A percentile compares a stretch with the other conserved stretches of the same genome.
These are phyloP conservation scores for Aspergillus sp. DNA, from an alignment of 2,329 filamentous ascomycete species.

Conservation along the genomic window DNA sequence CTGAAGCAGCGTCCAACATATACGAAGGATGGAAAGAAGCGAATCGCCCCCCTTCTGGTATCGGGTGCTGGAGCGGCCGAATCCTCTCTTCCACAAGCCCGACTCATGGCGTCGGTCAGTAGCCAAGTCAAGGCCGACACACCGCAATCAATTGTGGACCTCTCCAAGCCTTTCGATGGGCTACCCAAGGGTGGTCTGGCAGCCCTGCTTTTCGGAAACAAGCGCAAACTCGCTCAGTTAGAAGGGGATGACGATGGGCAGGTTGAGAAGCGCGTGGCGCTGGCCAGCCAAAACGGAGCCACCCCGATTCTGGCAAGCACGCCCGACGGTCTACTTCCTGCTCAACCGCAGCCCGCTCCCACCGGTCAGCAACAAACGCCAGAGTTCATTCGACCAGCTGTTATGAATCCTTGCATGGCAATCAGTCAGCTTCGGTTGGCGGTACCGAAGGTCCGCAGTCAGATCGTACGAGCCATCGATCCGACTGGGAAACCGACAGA, in stretches of 20 bases:
- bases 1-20: constrained; percentile 91
- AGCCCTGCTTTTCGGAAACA: constrained; percentile 86
- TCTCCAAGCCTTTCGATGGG: constrained; percentile 92
- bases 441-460: constrained; percentile 79
- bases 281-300: constrained; percentile 65
- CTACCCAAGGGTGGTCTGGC: constrained; percentile 86
- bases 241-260: constrained; percentile 74
- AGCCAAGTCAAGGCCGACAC: constrained; percentile 68
- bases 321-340: constrained; percentile 74
- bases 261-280: constrained; percentile 60
- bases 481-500: constrained; percentile 47
- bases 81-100: constrained; percentile 84
- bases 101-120: constrained; percentile 75
- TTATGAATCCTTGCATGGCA: constrained; percentile 77
- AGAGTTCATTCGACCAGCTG: constrained; percentile 83
- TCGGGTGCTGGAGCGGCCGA: constrained; percentile 84
- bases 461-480: constrained; percentile 81
- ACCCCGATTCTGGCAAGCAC: constrained; percentile 75
- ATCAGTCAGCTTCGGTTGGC: constrained; percentile 83
- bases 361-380: constrained; percentile 69
- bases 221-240: constrained; percentile 74
- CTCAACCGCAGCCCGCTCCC: constrained; percentile 61
- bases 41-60: constrained; percentile 87
- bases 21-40: constrained; percentile 95
- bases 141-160: constrained; percentile 80